Evolutionary conservation across 345 rosid species (phyloP), one percentile per base, ranked within the genome.

Genomic region (Trapa incisa): DNA sequence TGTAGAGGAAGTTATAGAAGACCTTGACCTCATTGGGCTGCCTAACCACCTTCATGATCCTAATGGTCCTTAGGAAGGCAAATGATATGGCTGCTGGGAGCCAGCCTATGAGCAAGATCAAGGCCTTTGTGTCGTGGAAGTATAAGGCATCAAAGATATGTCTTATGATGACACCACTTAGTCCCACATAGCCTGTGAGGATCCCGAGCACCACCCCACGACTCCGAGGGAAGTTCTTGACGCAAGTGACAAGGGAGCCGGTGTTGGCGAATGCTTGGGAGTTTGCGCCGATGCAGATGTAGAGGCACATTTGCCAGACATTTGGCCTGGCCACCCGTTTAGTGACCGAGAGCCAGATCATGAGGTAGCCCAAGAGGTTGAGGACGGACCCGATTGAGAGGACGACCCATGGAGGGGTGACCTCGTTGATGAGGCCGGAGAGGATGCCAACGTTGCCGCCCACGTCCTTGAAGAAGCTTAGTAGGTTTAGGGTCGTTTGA

Each of bases 351-450:
- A 83, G 72, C 93, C 89, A 87, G 0, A 87, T 83, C 89, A 87
- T 85, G 77, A 85, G 78, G 78, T 87, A 87, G 36, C 92, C 92
- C 38, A 71, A 77, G 62, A 87, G 79, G 71, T 87, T 87, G 62
- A 87, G 66, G 38, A 76, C 70, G 0, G 87, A 81, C 5, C 92
- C 92, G 0, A 83, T 57, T 3, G 75, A 61, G n/a, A 87, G 80
- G n/a, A 83, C 85, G 53, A 81, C 84, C 92, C 92, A 87, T 0
- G 89, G 85, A 0, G 89, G 92, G 0, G 87, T 80, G 12, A 87
- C 77, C 79, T 87, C 92, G 47, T 80, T 83, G 61, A 87, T 75
- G 1, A 87, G 80, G 17, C 92, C 89, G 1, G 92, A 71, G 1
- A 81, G 75, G 38, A 87, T 50, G 3, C 92, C 86, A 0, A 87